These are phyloP conservation scores for Linnemannia exigua DNA, from an alignment of 192 early-diverging fungal species.

Conservation along the genomic window DNA sequence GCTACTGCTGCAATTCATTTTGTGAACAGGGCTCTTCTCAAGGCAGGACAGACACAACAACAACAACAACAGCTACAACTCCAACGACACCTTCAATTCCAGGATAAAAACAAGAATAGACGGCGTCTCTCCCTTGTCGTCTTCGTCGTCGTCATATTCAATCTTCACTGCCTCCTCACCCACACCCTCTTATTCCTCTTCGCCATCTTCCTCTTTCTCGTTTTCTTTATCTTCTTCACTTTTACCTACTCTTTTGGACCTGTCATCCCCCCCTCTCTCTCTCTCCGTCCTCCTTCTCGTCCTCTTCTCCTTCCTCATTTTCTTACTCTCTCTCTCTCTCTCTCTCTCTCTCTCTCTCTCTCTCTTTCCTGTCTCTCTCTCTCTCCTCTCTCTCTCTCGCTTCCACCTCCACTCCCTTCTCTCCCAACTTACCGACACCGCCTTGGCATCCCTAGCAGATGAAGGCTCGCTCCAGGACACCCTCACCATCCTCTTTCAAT, in stretches of 20 bases:
- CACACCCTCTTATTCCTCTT: constrained; percentile 2
- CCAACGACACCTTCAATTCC: not conserved
- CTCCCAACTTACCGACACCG: not conserved
- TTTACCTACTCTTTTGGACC: not conserved
- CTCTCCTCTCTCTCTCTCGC: not conserved
- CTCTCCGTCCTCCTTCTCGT: not conserved
- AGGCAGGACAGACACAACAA: not conserved
- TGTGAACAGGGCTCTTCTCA: not conserved
- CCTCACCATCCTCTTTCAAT: constrained; percentile 24
- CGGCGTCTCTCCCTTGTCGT: not conserved
- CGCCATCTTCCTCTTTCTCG: not conserved
- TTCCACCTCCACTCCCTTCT: not conserved
- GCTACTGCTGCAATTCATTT: too few species aligned
- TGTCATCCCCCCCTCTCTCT: not conserved
- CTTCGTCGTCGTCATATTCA: not conserved
- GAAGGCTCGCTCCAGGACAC: constrained; percentile 19
- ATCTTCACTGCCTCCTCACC: not conserved
- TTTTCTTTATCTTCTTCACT: not conserved
- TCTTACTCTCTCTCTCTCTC: not conserved
- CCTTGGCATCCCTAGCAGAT: constrained; percentile 8
- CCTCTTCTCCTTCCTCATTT: not conserved
- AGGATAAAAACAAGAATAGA: not conserved
- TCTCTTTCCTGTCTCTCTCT: not conserved
- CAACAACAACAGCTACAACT: not conserved
- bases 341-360: not conserved